Evolutionary conservation across 1,284 basidiomycete species (phyloP).

Genomic region (Pascua sp.): DNA sequence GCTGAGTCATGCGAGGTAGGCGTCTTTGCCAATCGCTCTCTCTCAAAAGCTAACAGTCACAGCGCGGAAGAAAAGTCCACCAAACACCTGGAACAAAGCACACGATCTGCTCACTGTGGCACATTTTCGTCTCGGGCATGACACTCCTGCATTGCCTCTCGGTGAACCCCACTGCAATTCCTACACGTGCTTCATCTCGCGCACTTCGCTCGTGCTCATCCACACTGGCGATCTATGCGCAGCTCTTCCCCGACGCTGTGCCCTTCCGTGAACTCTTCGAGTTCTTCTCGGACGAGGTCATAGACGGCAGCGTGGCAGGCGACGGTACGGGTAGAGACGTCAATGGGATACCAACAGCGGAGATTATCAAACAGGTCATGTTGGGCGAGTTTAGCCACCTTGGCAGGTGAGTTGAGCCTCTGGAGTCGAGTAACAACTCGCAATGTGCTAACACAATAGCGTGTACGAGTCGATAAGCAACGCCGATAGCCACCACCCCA

Average conservation of each 20-base stretch:
- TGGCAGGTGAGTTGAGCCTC: neutral
- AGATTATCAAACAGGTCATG: neutral
- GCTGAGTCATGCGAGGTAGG: conserved; percentile 24
- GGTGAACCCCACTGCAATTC: neutral
- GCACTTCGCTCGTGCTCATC: conserved; percentile 22
- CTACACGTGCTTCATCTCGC: conserved; percentile 9
- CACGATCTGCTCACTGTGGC: conserved; percentile 13
- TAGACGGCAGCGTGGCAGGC: neutral
- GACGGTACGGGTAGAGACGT: too few species aligned
- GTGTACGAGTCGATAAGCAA: neutral
- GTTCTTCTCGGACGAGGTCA: conserved; percentile 19
- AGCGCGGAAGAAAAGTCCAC: conserved; percentile 19
- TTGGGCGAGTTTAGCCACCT: neutral
- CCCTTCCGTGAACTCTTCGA: conserved; percentile 24
- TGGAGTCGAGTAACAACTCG: neutral
- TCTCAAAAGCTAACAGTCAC: neutral
- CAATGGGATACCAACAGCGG: neutral
- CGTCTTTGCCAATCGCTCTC: neutral
- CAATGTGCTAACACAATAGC: neutral
- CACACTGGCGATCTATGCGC: conserved; percentile 20
- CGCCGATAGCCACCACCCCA: neutral
- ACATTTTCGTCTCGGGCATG: conserved; percentile 20
- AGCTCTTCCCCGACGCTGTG: conserved; percentile 16
- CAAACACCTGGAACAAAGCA: conserved; percentile 13
- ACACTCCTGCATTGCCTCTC: conserved; percentile 21